phyloP scores from a whole-genome alignment of 208 protist species.

The Leishmania mexicana region DNA sequence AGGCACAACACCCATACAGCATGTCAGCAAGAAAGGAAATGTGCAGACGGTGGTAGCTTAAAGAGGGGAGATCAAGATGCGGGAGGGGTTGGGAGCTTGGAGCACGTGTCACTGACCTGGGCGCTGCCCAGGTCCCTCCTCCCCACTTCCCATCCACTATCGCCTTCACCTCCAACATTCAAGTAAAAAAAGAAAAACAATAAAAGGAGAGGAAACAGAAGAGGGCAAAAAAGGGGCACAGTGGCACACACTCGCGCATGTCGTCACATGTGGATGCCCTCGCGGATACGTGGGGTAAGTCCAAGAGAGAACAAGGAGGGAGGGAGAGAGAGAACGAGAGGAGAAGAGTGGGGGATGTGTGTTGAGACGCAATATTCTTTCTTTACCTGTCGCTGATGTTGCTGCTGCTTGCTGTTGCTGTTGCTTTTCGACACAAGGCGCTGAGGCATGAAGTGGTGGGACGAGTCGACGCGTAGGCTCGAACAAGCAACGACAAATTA shows the following conservation, averaged over 20 bases:
- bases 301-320: constrained; percentile 1
- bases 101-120: neutral
- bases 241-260: neutral
- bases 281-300: neutral
- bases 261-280: neutral
- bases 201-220: neutral
- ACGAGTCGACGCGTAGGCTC: neutral
- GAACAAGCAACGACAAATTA: neutral
- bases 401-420: too few species aligned
- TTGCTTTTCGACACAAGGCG: neutral
- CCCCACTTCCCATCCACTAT: neutral
- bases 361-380: neutral
- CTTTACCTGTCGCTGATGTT: too few species aligned
- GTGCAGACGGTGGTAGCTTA: neutral
- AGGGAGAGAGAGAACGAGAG: neutral
- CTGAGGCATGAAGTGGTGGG: neutral
- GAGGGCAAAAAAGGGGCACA: neutral
- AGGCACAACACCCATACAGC: neutral
- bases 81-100: neutral
- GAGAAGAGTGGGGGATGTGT: neutral
- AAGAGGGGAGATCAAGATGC: neutral
- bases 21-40: neutral
- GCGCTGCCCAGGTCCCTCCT: neutral
- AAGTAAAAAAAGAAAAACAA: neutral
- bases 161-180: neutral